Conservation (phyloP, 306 rosid genomes). For the Cyclanthera cordifolia region DNA sequence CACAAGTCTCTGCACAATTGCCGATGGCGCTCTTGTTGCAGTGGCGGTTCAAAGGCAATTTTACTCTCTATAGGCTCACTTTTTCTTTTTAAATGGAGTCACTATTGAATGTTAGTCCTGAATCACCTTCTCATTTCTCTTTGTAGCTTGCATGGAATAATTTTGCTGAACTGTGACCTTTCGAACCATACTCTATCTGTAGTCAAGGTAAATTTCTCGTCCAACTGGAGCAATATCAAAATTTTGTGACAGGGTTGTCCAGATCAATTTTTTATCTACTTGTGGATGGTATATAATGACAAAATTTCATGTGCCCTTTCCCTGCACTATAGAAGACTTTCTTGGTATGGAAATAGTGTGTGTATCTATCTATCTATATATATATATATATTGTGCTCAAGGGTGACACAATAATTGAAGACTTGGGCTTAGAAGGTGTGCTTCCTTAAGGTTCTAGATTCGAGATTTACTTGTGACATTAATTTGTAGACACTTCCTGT, state of each 20-base stretch:
- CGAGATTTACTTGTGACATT: too few species aligned
- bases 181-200: slow-evolving; percentile 40
- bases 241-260: not conserved
- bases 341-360: too few species aligned
- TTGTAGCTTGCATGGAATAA: slow-evolving; percentile 69
- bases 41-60: slow-evolving; percentile 79
- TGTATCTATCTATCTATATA: too few species aligned
- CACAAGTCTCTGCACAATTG: slow-evolving; percentile 50
- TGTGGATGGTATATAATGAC: not conserved
- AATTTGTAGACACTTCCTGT: too few species aligned
- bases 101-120: slow-evolving; percentile 12
- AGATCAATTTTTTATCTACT: not conserved
- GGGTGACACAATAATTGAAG: too few species aligned
- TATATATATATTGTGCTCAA: too few species aligned
- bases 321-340: not conserved
- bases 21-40: slow-evolving; percentile 57
- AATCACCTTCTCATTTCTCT: slow-evolving; percentile 12
- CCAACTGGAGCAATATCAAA: not conserved
- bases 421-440: too few species aligned
- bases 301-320: not conserved
- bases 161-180: slow-evolving; percentile 47
- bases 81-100: slow-evolving; percentile 12
- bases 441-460: too few species aligned
- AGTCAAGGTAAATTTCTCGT: slow-evolving; percentile 43
- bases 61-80: not conserved